These are phyloP conservation scores for Sanghuangporus sanghuang DNA, from an alignment of 1,284 basidiomycete genomes.

Conservation along the genomic window DNA sequence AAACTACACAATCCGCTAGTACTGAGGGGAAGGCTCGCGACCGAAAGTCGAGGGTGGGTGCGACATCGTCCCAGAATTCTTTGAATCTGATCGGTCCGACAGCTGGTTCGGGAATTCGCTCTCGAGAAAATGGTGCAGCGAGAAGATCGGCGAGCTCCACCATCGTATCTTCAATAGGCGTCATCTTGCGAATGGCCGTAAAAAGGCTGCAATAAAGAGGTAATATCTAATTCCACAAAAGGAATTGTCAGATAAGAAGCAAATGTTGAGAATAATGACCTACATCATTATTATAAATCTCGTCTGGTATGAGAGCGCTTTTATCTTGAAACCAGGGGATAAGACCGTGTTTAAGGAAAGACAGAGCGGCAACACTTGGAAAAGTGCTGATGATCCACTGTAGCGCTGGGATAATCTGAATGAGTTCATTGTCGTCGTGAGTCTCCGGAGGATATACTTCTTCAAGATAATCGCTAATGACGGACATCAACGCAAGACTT, in stretches of 20 bases:
- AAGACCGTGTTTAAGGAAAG: conserved; percentile 3
- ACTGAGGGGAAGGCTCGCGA: not conserved
- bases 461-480: not conserved
- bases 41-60: conserved; percentile 3
- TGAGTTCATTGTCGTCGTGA: not conserved
- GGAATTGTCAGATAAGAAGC: not conserved
- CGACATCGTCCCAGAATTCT: conserved; percentile 10
- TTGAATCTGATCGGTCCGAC: conserved; percentile 10
- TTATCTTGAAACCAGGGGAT: conserved; percentile 13
- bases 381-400: not conserved
- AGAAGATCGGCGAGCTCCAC: conserved; percentile 3
- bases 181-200: not conserved
- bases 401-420: not conserved
- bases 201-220: conserved; percentile 10
- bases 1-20: conserved; percentile 7
- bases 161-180: conserved; percentile 2
- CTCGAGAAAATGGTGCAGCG: conserved; percentile 1
- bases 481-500: not conserved
- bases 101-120: conserved; percentile 9
- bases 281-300: conserved; percentile 11
- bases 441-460: conserved; percentile 8
- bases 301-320: not conserved
- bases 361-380: not conserved
- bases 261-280: not conserved
- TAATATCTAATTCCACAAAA: conserved; percentile 2